Conservation (phyloP, 371 early-diverging fungal species). For the Saksenaea vasiformis region DNA sequence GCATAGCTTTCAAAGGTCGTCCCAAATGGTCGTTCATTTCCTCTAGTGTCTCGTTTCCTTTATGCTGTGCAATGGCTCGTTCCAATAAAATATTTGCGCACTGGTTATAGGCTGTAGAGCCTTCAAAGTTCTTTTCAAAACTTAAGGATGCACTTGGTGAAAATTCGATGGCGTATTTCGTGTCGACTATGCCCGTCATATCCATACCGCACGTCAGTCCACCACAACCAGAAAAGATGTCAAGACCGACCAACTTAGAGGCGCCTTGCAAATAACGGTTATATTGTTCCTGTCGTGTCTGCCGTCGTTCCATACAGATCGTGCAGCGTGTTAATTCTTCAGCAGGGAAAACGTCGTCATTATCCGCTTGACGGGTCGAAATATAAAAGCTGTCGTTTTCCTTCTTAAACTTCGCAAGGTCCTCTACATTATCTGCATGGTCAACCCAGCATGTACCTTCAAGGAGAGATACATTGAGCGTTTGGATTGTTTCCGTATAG, state of each 20-base stretch:
- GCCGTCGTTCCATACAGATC: slow-evolving; percentile 27
- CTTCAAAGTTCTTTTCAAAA: slow-evolving; percentile 59
- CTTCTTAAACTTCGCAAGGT: slow-evolving; percentile 42
- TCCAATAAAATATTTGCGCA: slow-evolving; percentile 58
- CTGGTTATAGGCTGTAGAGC: slow-evolving; percentile 55
- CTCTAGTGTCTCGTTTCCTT: slow-evolving; percentile 17
- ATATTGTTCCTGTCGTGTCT: neutral
- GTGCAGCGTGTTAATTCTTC: slow-evolving; percentile 19
- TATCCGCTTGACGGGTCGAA: slow-evolving; percentile 5
- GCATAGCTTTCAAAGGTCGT: slow-evolving; percentile 46
- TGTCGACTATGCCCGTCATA: slow-evolving; percentile 51
- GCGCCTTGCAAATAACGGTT: neutral
- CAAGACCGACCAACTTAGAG: slow-evolving; percentile 47
- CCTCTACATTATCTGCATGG: slow-evolving; percentile 29
- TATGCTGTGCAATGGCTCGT: slow-evolving; percentile 49
- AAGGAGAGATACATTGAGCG: slow-evolving; percentile 20
- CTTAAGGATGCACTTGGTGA: slow-evolving; percentile 54
- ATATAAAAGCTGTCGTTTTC: slow-evolving; percentile 44
- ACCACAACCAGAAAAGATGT: slow-evolving; percentile 69
- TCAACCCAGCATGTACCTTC: slow-evolving; percentile 58
- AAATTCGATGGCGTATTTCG: slow-evolving; percentile 59
- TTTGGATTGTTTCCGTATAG: slow-evolving; percentile 23
- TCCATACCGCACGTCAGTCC: slow-evolving; percentile 66
- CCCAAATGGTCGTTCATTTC: slow-evolving; percentile 37
- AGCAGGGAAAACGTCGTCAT: slow-evolving; percentile 13